Evolutionary conservation across 257 asterid species (phyloP), one percentile per base, ranked within the genome.

Genomic region (Handroanthus guayacan): DNA sequence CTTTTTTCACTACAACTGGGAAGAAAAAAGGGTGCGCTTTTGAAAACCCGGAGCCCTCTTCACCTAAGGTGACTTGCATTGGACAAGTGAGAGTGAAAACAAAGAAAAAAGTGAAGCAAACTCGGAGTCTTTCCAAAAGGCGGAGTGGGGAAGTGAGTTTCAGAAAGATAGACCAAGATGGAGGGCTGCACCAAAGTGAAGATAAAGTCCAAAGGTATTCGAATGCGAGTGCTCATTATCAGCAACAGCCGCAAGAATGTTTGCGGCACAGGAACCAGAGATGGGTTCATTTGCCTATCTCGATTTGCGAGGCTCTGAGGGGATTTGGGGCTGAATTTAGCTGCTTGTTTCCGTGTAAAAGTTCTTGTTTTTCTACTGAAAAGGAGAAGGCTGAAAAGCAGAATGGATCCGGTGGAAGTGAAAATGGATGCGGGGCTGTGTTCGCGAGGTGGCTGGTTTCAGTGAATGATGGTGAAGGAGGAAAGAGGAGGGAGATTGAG

Each of bases 51-150:
- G 99, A 93, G 68, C 99, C 98, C 0, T 87, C 99, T 79, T 95
- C 99, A 0, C 99, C 99, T 0, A 95, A 95, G 62, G 99, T 95
- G 8, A 95, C 99, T 13, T 95, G 98, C 83, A 95, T 95, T 45
- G 99, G 99, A 2, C 98, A 93, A 20, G 98, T 95, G 1, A 82
- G 99, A 9, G 99, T 95, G 20, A 95, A 95, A 82, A 86, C 94
- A 13, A 95, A 91, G 94, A 92, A 88, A 43, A 92, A 89, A 67
- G 91, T 74, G 25, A 86, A 85, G 78, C 96, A 89, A 20, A 82
- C 79, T 4, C 76, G 98, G 47, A 89, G 91, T 65, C 84, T 92
- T 39, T 95, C 99, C 3, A 79, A 77, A 5, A 65, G 93, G 76
- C 81, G 92, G 65, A 85, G 83, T 18, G 95, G 90, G 4, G 97